Conservation (phyloP, 1,139 yeast species). For the Taiozyma onychis region DNA sequence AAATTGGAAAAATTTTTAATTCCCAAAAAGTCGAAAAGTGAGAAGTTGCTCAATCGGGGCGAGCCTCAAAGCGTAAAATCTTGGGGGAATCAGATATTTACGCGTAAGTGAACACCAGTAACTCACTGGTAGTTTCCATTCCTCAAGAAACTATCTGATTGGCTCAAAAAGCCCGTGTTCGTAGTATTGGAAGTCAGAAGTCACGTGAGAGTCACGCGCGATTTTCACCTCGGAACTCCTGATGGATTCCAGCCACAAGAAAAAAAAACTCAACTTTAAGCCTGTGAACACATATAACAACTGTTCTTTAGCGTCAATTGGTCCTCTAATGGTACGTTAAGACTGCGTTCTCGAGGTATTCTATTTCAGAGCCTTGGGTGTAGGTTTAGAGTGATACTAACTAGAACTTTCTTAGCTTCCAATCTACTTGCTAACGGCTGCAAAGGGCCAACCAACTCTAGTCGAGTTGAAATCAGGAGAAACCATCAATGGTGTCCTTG, state of each 20-base stretch:
- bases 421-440: conserved; percentile 80
- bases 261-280: background rate
- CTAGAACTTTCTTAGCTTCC: conserved; percentile 52
- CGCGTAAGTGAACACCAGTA: background rate
- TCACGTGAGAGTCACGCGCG: background rate
- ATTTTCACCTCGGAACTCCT: background rate
- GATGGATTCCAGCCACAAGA: background rate
- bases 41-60: background rate
- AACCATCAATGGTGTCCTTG: conserved; percentile 76
- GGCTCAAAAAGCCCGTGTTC: background rate
- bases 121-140: background rate
- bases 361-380: background rate
- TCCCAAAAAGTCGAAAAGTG: background rate
- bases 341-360: background rate
- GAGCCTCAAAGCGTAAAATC: background rate
- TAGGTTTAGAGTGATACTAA: background rate
- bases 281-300: background rate
- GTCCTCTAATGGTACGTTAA: background rate
- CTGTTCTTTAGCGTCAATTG: background rate
- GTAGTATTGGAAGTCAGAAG: background rate
- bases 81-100: background rate
- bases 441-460: conserved; percentile 82
- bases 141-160: background rate
- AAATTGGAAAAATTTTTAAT: background rate
- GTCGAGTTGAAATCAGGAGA: conserved; percentile 94